Evolutionary conservation across 108 stramenopile genomes (phyloP).

Genomic region (Mayamaea pseudoterrestris): DNA sequence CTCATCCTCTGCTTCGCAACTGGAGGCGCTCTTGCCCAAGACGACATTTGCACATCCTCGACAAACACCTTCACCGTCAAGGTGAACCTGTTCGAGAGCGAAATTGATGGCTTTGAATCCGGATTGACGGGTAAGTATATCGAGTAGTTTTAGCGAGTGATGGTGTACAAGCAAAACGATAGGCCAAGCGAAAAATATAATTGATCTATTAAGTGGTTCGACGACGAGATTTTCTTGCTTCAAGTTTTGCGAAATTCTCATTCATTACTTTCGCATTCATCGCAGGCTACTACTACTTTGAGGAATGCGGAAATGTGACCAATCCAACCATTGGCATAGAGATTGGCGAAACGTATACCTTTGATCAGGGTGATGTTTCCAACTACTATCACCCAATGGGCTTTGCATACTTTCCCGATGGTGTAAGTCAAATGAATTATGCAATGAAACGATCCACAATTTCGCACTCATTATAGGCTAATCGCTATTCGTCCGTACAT

Average conservation of each 20-base stretch:
- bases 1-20: too few relatives aligned
- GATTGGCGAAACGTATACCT: constrained; percentile 59
- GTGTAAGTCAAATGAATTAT: constrained; percentile 69
- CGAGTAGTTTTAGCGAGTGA: neutral
- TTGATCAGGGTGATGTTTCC: constrained; percentile 33
- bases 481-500: constrained; percentile 55
- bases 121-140: too few relatives aligned
- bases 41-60: constrained; percentile 8
- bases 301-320: constrained; percentile 53
- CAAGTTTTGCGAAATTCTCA: neutral
- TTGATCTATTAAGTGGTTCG: neutral
- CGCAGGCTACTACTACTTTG: constrained; percentile 66
- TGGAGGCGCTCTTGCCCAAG: too few relatives aligned
- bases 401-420: constrained; percentile 82
- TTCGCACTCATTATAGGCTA: constrained; percentile 23
- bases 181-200: neutral
- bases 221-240: neutral
- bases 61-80: constrained; percentile 10
- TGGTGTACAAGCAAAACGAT: neutral
- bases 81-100: constrained; percentile 18
- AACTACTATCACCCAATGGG: constrained; percentile 68
- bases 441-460: constrained; percentile 66
- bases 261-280: neutral
- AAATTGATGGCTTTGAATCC: too few relatives aligned
- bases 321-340: constrained; percentile 75